phyloP scores from a whole-genome alignment of 345 rosid genomes.

The Geranium rotundifolium region DNA sequence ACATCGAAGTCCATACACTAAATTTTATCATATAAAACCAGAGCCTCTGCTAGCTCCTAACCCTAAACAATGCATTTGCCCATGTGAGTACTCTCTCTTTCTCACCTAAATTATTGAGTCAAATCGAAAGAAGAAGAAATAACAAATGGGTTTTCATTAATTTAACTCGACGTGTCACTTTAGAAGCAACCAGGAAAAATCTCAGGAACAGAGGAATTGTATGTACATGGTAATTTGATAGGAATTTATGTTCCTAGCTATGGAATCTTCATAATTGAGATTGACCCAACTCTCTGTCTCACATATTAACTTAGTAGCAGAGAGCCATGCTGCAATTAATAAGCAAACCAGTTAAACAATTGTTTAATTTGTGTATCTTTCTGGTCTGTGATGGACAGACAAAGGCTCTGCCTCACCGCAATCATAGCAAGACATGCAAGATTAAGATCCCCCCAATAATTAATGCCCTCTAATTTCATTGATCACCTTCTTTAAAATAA shows the following conservation, averaged over 20 bases:
- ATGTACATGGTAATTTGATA: neutral
- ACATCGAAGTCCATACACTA: neutral
- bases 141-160: neutral
- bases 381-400: constrained; percentile 49
- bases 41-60: neutral
- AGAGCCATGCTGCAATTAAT: too few species aligned
- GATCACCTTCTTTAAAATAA: neutral
- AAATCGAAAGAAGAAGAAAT: too few species aligned
- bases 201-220: neutral
- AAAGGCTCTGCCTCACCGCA: constrained; percentile 28
- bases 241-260: neutral
- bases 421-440: constrained; percentile 63
- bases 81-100: neutral
- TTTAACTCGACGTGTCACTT: neutral
- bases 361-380: constrained; percentile 28
- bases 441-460: constrained; percentile 49
- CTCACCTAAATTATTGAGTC: neutral
- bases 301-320: neutral
- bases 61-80: neutral
- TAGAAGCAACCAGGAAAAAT: neutral
- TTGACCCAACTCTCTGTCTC: neutral
- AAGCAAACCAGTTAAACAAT: constrained; percentile 14
- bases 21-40: neutral
- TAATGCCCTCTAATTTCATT: constrained; percentile 16
- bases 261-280: neutral